Percentiles rank a stretch among this genome's conserved stretches.
Conservation (phyloP, 306 rosid species). For the Vicia sativa region DNA sequence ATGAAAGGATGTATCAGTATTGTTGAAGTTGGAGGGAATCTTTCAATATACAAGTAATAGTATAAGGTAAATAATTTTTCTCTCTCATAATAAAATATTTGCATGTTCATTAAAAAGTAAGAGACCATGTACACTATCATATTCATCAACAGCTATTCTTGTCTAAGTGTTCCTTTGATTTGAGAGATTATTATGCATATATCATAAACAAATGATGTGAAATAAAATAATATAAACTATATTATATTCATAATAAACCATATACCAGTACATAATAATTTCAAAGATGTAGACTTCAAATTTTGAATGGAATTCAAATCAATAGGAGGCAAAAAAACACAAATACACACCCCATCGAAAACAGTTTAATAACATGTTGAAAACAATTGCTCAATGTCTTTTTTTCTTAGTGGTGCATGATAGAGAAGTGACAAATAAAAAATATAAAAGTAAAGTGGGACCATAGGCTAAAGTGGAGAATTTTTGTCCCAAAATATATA, state of each 20-base stretch:
- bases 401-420: conserved; percentile 37
- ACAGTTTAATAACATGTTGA: conserved; percentile 28
- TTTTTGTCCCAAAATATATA: conserved; percentile 51
- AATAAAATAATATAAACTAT: not conserved
- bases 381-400: conserved; percentile 46
- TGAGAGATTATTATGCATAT: not conserved
- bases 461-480: conserved; percentile 47
- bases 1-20: not conserved
- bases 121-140: conserved; percentile 3
- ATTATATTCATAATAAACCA: not conserved
- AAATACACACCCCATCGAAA: conserved; percentile 45
- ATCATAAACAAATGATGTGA: not conserved
- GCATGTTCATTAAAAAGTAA: conserved; percentile 2
- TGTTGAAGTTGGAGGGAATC: not conserved
- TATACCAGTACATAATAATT: not conserved
- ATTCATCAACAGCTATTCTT: conserved; percentile 8
- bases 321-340: conserved; percentile 35
- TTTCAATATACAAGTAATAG: not conserved
- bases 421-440: conserved; percentile 35
- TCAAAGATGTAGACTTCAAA: not conserved
- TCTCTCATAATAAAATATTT: not conserved
- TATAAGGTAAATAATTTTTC: not conserved
- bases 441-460: conserved; percentile 45
- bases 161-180: not conserved
- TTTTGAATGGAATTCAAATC: conserved; percentile 34